phyloP scores from a whole-genome alignment of 140 eudicot species.

The Anethum foeniculum region DNA sequence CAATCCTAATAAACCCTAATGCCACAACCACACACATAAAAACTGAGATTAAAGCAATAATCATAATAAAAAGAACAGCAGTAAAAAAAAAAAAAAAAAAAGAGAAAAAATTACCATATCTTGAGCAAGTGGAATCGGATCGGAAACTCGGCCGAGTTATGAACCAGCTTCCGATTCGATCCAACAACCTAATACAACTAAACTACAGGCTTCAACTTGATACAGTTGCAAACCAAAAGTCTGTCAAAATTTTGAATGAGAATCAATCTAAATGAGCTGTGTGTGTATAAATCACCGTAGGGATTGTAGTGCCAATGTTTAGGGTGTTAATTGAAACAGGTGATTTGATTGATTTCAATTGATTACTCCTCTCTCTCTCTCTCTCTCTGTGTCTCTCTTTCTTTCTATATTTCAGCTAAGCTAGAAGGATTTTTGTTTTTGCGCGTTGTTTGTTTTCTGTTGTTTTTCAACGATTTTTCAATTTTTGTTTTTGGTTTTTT shows the following conservation, averaged over 20 bases:
- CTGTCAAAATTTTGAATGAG: neutral
- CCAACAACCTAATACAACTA: neutral
- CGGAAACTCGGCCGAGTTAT: neutral
- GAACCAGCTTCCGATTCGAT: neutral
- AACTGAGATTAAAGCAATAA: neutral
- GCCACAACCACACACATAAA: neutral
- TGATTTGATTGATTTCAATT: neutral
- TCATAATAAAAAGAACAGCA: neutral
- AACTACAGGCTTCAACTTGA: neutral
- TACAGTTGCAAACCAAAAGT: neutral
- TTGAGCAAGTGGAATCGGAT: slow-evolving; percentile 4
- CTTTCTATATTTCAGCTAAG: neutral
- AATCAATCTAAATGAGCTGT: neutral
- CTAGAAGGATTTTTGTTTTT: neutral
- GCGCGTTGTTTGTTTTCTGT: neutral
- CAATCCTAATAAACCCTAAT: neutral
- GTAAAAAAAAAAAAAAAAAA: neutral
- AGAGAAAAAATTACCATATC: neutral
- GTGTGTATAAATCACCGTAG: too few species aligned
- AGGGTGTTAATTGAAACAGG: neutral
- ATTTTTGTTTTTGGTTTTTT: neutral
- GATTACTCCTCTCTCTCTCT: neutral
- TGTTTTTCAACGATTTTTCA: neutral
- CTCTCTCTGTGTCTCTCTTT: neutral
- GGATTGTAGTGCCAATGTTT: too few species aligned